These are phyloP conservation scores for Astragalus membranaceus DNA, from an alignment of 306 rosid genomes.

Conservation along the genomic window DNA sequence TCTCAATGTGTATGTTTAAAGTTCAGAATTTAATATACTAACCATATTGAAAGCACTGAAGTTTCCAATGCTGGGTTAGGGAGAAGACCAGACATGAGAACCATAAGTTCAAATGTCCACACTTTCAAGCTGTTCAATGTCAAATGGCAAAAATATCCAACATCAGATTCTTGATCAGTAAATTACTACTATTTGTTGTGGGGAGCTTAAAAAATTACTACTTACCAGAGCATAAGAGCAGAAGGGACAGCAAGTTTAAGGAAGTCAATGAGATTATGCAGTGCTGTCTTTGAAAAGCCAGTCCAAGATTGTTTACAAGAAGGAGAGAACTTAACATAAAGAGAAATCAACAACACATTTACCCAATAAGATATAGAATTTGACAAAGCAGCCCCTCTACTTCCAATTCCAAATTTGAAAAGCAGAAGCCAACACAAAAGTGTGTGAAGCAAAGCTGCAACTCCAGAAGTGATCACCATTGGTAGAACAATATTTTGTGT, in stretches of 20 bases:
- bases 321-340: conserved; percentile 47
- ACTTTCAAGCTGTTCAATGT: conserved; percentile 47
- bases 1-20: too few relatives aligned
- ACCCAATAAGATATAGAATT: conserved; percentile 50
- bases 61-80: conserved; percentile 55
- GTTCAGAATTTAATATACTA: too few relatives aligned
- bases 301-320: conserved; percentile 56
- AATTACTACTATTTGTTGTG: too few relatives aligned
- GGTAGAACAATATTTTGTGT: conserved; percentile 60
- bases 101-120: conserved; percentile 57
- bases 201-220: background rate
- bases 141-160: background rate
- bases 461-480: conserved; percentile 44
- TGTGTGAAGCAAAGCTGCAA: conserved; percentile 40
- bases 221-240: conserved; percentile 61
- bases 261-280: conserved; percentile 30
- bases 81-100: conserved; percentile 59
- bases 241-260: conserved; percentile 64
- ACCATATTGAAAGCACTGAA: conserved; percentile 58
- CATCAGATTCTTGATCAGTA: conserved; percentile 2
- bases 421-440: conserved; percentile 51
- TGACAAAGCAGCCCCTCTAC: conserved; percentile 58
- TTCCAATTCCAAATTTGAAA: conserved; percentile 43
- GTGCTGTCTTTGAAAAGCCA: conserved; percentile 42
- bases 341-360: conserved; percentile 36